Base-by-base conservation (phyloP, 2,329 filamentous ascomycete genomes). In the Colletotrichum shisoi region DNA sequence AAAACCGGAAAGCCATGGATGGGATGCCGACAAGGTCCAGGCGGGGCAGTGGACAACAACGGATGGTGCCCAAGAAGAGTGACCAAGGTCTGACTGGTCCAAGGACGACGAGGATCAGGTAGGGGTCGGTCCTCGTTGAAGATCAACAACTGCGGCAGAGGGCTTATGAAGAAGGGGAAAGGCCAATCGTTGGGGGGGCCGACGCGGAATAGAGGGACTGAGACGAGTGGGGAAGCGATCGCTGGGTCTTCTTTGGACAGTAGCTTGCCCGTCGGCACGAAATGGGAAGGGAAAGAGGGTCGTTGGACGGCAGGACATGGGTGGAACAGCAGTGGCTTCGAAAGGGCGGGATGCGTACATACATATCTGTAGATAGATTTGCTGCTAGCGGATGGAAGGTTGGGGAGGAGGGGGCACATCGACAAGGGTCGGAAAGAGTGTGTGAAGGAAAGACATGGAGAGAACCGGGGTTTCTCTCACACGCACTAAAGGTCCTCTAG, bases 321-420 rank as follows among this genome's bases (percentile, higher is more conserved):
- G 46, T 31, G 31, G 31, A 31, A 31, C 31, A 46, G 57, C 62
- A 52, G 45, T 63, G 21, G 63, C 66, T 58, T 60, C 57, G 57
- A 68, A 42, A 34, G 62, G 62, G 57, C 66, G 66, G 66, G 66
- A 68, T 67, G 67, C 67, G 62, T 57, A 68, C 39, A 61, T 68
- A 68, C 62, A 68, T 66, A 68, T 68, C 62, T 68, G 66, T 62
- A 68, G 66, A 68, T 68, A 65, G 62, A 40, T 62, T 63, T 52
- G 62, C 57, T 62, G 46, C 44, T 57, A 67, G 62, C 67, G 63
- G 63, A 46, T 57, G 63, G 63, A 56, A 53, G 27, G 40, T 64
- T 49, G 60, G 34, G 51, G 56, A 31, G 31, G 31, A 31, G 31
- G 31, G 8, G 31, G 8, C 31, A 67, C 40, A 42, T 53, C 40